Base-by-base conservation (phyloP, 768 basidiomycete species). In the Xerocomus potaroensis region DNA sequence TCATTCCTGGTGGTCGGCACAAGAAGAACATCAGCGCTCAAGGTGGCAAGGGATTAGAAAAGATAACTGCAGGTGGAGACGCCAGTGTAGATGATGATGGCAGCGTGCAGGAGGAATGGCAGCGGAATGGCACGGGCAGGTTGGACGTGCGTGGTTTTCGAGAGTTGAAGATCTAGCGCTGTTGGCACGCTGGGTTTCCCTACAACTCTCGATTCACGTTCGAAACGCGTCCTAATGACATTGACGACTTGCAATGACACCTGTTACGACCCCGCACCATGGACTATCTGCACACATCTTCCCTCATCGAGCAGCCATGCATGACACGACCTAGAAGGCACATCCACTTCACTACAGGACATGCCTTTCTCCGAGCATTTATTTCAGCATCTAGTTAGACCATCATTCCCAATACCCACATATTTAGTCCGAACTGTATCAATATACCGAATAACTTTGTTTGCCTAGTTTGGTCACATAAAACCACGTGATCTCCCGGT, bases 91-190 rank as follows among this genome's bases (percentile, higher is more conserved):
- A 65, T 24, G 67, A 69, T 15, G 71, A 67, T 38, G 58, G 58
- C 2, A 56, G 55, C 19, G 59, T 55, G 29, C 64, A 66, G 12
- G 71, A 62, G 5, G 78, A 76, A 60, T 87, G 86, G 85, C 69
- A 66, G 58, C 73, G 67, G 63, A 88, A 84, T 65, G 85, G 85
- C 51, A 76, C 78, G 26, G 86, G 85, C 41, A 69, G 85, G 57
- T 63, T 88, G 48, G 86, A 88, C 62, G 84, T 88, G 43, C 72
- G 86, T 43, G 86, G 86, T 43, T 88, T 88, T 64, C 70, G 84
- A 55, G 87, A 88, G 68, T 63, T 88, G 64, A 84, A 77, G 76
- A 88, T 88, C 51, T 80, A 68, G 58, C 38, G 38, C 42, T 34
- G 35, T 41, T 26, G 18, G 29, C 40, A 24, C 45, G 19, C 7